These are phyloP conservation scores for Aspergillus chevalieri DNA, from an alignment of 2,329 filamentous ascomycete species.

Conservation along the genomic window DNA sequence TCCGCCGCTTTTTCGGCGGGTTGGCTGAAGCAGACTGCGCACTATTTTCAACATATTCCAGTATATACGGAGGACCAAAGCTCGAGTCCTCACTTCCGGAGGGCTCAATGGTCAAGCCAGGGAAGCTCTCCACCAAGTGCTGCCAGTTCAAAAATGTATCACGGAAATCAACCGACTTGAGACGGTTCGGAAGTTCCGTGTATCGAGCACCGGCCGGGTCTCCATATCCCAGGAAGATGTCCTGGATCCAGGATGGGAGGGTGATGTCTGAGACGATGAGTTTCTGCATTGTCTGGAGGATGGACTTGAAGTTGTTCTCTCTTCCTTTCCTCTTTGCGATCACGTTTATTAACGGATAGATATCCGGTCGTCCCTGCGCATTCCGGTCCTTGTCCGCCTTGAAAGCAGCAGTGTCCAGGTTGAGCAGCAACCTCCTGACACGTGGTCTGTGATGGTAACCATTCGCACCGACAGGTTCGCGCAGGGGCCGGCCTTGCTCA, in stretches of 20 bases:
- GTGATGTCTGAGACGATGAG: slow-evolving; percentile 79
- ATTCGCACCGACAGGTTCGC: slow-evolving; percentile 57
- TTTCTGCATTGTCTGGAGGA: slow-evolving; percentile 84
- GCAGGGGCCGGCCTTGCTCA: slow-evolving; percentile 69
- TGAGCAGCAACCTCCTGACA: slow-evolving; percentile 67
- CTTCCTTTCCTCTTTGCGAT: slow-evolving; percentile 74
- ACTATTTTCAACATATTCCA: slow-evolving; percentile 58
- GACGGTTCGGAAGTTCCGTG: slow-evolving; percentile 69
- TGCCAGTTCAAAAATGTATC: slow-evolving; percentile 97
- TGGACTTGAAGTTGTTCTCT: slow-evolving; percentile 95
- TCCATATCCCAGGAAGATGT: slow-evolving; percentile 95
- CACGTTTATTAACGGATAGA: slow-evolving; percentile 81
- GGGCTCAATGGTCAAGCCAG: slow-evolving; percentile 79
- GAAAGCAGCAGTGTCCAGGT: slow-evolving; percentile 73
- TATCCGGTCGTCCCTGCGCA: slow-evolving; percentile 62
- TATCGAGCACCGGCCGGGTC: slow-evolving; percentile 85
- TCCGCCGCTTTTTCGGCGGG: slow-evolving; percentile 78
- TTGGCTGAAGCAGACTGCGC: slow-evolving; percentile 50
- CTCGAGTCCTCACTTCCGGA: slow-evolving; percentile 63
- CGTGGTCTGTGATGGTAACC: slow-evolving; percentile 54
- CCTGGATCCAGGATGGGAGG: slow-evolving; percentile 85
- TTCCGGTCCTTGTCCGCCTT: slow-evolving; percentile 65
- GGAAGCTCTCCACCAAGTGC: slow-evolving; percentile 81
- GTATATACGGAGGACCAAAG: slow-evolving; percentile 80
- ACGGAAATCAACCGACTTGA: slow-evolving; percentile 77